Base-by-base conservation (phyloP, 805 yeast species). In the Metschnikowia santaceciliae region DNA sequence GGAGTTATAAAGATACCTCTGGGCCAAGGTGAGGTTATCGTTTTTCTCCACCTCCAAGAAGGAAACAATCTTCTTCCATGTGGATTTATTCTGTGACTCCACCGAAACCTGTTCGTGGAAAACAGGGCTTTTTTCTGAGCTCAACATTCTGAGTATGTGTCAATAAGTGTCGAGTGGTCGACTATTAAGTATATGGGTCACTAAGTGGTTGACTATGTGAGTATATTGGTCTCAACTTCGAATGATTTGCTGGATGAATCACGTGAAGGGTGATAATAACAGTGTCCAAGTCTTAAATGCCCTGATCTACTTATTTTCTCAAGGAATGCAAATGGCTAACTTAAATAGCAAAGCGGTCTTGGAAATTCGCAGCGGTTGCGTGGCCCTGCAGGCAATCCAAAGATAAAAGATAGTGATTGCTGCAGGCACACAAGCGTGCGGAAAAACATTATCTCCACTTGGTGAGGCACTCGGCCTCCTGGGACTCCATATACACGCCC, bases 1-100 rank as follows among this genome's bases (percentile, higher is more conserved):
- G 57, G 77, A 75, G 67, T 89, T 89, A 63, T 77, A 79, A 36
- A 90, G 74, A 60, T 86, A 90, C 55, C 84, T 72, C 61, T 88
- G 88, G 2, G 80, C 58, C 3, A 80, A 56, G 0, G 87, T 70
- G 35, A 85, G 71, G 17, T 74, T 77, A 3, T 70, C 68, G 32
- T 63, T 61, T 20, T 66, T 66, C 47, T 74, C 70, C 3, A 73
- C 68, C 51, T 65, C 65, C n/a, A 70, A 42, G 32, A 30, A 34
- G 30, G 43, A 30, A 30, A 56, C 32, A 5, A 54, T 30, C 41
- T 50, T 52, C 26, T 52, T 52, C 58, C 58, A 56, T 19, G 8
- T 36, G 11, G 96, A 84, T 74, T 90, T 96, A 63, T 88, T 86
- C 19, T 37, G 46, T 7, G 35, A 47, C 15, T 42, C 49, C 39